phyloP scores from a whole-genome alignment of 139 green algal genomes.

The Haematococcus lacustris region DNA sequence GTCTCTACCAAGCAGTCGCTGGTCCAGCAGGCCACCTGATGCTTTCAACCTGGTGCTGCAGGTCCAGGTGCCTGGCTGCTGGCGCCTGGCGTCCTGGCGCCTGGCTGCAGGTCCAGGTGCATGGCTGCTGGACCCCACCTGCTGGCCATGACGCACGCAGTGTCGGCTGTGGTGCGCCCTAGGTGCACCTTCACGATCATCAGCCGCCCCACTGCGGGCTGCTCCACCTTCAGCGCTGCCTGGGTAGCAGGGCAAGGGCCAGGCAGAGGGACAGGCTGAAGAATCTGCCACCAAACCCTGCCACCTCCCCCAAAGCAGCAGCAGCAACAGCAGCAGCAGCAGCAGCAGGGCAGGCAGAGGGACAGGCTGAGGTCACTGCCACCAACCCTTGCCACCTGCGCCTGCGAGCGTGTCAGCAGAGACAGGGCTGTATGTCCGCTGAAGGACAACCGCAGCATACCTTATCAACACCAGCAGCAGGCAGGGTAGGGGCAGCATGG shows the following conservation, averaged over 20 bases:
- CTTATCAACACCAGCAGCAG: too few species aligned
- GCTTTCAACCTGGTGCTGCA: too few species aligned
- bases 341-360: neutral
- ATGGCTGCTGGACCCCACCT: neutral
- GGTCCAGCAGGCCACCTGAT: too few species aligned
- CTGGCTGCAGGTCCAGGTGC: neutral
- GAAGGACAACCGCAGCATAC: too few species aligned
- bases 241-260: neutral
- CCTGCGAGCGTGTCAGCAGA: neutral
- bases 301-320: neutral
- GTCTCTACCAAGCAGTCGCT: too few species aligned
- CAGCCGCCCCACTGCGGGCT: slow-evolving; percentile 14
- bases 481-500: too few species aligned
- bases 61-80: too few species aligned
- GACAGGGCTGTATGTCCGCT: too few species aligned
- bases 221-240: neutral
- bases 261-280: neutral
- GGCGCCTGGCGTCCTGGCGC: too few species aligned
- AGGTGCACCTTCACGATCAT: slow-evolving; percentile 51
- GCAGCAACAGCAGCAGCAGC: neutral
- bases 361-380: neutral
- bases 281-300: too few species aligned
- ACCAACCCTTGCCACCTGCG: neutral
- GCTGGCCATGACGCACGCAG: too few species aligned
- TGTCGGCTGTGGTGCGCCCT: slow-evolving; percentile 18